These are phyloP conservation scores for Aspergillus sp. DNA, from an alignment of 2,329 filamentous ascomycete species.

Conservation along the genomic window DNA sequence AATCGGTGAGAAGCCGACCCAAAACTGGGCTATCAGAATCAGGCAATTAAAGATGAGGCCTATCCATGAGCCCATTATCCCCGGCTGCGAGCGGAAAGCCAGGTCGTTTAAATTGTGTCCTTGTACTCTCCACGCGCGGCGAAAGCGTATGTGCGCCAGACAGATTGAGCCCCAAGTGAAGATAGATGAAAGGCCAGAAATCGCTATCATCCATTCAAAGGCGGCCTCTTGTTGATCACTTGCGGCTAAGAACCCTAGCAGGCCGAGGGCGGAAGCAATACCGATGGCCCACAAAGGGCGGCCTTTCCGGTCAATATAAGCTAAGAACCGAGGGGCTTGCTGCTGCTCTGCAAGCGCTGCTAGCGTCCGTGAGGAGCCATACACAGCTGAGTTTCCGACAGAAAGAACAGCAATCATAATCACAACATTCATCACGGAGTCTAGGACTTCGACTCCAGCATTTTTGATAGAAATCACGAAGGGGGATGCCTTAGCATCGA, in stretches of 20 bases:
- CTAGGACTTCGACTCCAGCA: constrained; percentile 76
- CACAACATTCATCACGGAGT: constrained; percentile 91
- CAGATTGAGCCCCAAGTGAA: constrained; percentile 84
- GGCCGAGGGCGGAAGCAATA: constrained; percentile 65
- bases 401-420: constrained; percentile 88
- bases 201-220: constrained; percentile 77
- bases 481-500: constrained; percentile 74
- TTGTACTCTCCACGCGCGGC: constrained; percentile 69
- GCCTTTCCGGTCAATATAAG: constrained; percentile 79
- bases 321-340: constrained; percentile 74
- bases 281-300: constrained; percentile 74
- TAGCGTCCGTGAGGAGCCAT: constrained; percentile 85
- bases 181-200: constrained; percentile 71
- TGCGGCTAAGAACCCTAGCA: constrained; percentile 76
- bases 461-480: constrained; percentile 92
- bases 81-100: constrained; percentile 77
- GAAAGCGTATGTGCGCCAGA: constrained; percentile 89
- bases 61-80: constrained; percentile 75
- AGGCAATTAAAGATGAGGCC: constrained; percentile 74
- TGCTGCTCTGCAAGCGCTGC: constrained; percentile 85
- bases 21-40: constrained; percentile 82
- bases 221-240: constrained; percentile 59
- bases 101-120: constrained; percentile 74
- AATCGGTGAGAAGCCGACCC: constrained; percentile 78
- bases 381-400: constrained; percentile 88